phyloP scores from a whole-genome alignment of 1,284 basidiomycete species.

The Microbotryum violaceum region DNA sequence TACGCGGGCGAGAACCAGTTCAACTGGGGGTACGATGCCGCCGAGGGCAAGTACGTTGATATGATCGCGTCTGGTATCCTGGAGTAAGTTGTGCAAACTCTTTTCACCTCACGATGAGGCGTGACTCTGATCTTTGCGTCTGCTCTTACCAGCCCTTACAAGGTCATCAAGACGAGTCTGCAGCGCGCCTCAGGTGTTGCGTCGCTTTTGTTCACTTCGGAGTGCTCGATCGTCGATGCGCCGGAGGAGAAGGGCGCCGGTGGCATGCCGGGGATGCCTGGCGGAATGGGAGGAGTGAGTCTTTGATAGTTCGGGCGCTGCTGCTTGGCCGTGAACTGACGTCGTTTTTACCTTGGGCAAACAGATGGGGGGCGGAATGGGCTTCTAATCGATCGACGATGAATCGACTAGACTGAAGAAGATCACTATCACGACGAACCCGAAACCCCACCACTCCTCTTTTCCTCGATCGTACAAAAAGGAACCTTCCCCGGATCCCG shows the following conservation, averaged over 20 bases:
- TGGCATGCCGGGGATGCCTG: slow-evolving; percentile 39
- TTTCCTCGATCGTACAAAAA: too few species aligned
- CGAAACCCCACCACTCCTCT: too few species aligned
- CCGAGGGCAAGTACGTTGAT: slow-evolving; percentile 83
- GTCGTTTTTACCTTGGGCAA: neutral
- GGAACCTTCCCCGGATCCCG: too few species aligned
- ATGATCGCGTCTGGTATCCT: slow-evolving; percentile 93
- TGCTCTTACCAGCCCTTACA: slow-evolving; percentile 55
- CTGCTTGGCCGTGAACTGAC: neutral
- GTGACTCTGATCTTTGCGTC: neutral
- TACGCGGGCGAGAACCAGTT: slow-evolving; percentile 60
- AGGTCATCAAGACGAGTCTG: slow-evolving; percentile 82
- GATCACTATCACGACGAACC: too few species aligned
- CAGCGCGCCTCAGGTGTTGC: slow-evolving; percentile 59
- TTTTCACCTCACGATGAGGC: neutral
- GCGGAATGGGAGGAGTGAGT: slow-evolving; percentile 45
- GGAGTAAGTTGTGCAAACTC: slow-evolving; percentile 38
- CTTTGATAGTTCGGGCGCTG: neutral
- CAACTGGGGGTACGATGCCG: slow-evolving; percentile 78
- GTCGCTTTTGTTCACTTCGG: slow-evolving; percentile 79
- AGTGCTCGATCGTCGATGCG: slow-evolving; percentile 79
- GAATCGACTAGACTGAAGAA: too few species aligned
- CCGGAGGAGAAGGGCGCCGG: slow-evolving; percentile 69
- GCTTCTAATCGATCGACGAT: slow-evolving; percentile 20
- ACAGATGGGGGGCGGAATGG: slow-evolving; percentile 32